Evolutionary conservation across 202 grass and related monocot species (phyloP).

Genomic region (Musa balbisiana): DNA sequence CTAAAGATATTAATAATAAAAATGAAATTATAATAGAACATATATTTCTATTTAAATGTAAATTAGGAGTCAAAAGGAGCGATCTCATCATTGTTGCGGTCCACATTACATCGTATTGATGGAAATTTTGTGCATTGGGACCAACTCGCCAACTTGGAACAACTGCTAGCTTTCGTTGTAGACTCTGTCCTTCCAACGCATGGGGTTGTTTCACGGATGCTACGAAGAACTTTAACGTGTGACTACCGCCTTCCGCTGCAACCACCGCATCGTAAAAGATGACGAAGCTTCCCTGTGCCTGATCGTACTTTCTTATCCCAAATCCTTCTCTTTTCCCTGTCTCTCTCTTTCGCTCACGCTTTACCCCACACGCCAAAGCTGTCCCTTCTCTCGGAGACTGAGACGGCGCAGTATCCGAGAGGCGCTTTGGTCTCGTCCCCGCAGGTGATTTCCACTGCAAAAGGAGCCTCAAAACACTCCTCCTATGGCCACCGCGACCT

Average conservation of each 20-base stretch:
- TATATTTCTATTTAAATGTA: too few species aligned
- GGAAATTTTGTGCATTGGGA: too few species aligned
- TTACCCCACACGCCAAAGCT: neutral
- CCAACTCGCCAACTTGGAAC: too few species aligned
- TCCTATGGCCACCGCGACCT: neutral
- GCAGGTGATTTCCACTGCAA: neutral
- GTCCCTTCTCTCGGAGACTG: neutral
- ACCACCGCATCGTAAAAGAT: neutral
- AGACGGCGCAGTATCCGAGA: neutral
- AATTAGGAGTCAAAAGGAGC: too few species aligned
- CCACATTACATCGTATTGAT: too few species aligned
- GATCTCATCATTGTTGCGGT: too few species aligned
- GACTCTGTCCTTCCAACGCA: too few species aligned
- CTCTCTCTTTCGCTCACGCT: neutral
- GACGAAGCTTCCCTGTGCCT: slow-evolving; percentile 6
- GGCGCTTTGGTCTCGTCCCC: neutral
- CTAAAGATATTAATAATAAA: too few species aligned
- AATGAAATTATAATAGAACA: too few species aligned
- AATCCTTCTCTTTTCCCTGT: neutral
- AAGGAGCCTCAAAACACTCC: neutral
- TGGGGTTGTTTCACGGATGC: neutral
- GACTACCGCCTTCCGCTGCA: neutral
- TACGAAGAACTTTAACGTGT: neutral
- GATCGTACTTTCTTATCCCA: neutral
- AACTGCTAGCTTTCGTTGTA: too few species aligned